A percentile compares a stretch with the other conserved stretches of the same genome.
Evolutionary conservation across 2,329 filamentous ascomycete genomes (phyloP).

Genomic region (Alternaria novae-zelandiae): DNA sequence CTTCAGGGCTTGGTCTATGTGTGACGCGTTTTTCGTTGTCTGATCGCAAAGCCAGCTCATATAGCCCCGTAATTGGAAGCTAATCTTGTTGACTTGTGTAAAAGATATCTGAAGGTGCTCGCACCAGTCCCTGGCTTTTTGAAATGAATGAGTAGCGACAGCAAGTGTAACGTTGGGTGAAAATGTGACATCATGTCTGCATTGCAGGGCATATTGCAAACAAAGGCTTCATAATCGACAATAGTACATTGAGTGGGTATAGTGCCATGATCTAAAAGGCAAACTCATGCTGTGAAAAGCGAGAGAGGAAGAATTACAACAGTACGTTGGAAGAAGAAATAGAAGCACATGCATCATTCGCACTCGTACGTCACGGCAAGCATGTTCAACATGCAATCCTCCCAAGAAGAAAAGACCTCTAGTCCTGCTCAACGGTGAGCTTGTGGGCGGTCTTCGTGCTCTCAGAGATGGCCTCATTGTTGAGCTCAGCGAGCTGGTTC

Average conservation of each 20-base stretch:
- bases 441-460: conserved; percentile 41
- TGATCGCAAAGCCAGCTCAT: neutral
- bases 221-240: neutral
- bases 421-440: conserved; percentile 39
- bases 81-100: neutral
- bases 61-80: neutral
- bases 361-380: neutral
- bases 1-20: neutral
- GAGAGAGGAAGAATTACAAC: neutral
- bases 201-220: neutral
- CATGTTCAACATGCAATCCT: neutral
- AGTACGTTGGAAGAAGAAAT: neutral
- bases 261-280: conserved; percentile 9
- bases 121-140: neutral
- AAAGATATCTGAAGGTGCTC: neutral
- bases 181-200: neutral
- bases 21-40: neutral
- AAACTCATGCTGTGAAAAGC: neutral
- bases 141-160: neutral
- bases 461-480: conserved; percentile 44
- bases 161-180: neutral
- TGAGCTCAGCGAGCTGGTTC: conserved; percentile 43
- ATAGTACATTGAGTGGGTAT: conserved; percentile 11
- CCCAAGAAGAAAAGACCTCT: neutral
- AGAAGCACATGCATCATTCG: neutral